Conservation (phyloP, 805 yeast genomes). For the Candida insectorum region DNA sequence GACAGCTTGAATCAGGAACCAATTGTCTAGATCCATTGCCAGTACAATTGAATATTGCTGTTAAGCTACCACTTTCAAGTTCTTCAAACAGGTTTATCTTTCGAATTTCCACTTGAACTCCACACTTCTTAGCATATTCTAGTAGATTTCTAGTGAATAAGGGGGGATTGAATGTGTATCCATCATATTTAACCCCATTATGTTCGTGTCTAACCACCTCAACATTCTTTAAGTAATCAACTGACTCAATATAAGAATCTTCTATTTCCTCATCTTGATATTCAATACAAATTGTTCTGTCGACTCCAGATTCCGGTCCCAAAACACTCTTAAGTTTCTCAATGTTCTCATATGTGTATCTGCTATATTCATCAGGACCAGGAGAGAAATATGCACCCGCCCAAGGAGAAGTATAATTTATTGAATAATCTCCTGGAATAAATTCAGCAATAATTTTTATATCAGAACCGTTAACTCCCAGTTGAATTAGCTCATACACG, state of each 20-base stretch:
- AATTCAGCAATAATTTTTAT: conserved; percentile 62
- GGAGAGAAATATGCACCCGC: conserved; percentile 49
- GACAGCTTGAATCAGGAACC: conserved; percentile 56
- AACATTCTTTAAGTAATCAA: conserved; percentile 24
- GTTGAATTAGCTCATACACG: conserved; percentile 43
- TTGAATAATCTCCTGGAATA: conserved; percentile 75
- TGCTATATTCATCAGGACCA: conserved; percentile 50
- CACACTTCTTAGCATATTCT: neutral
- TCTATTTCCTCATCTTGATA: neutral
- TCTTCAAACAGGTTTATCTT: neutral
- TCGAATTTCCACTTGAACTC: neutral
- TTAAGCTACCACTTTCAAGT: conserved; percentile 16
- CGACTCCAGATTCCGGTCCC: conserved; percentile 40
- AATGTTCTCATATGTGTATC: conserved; percentile 52
- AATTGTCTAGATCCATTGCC: conserved; percentile 66
- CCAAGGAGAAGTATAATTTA: conserved; percentile 75
- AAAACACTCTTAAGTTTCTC: conserved; percentile 26
- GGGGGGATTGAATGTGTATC: conserved; percentile 2
- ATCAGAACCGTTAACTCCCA: conserved; percentile 18
- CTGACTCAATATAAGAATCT: neutral
- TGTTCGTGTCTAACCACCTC: conserved; percentile 1
- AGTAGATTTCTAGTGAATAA: neutral
- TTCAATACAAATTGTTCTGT: neutral
- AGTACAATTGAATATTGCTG: conserved; percentile 67
- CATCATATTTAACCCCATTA: neutral